Base-by-base conservation (phyloP, 768 basidiomycete genomes). In the Zangia roseola region DNA sequence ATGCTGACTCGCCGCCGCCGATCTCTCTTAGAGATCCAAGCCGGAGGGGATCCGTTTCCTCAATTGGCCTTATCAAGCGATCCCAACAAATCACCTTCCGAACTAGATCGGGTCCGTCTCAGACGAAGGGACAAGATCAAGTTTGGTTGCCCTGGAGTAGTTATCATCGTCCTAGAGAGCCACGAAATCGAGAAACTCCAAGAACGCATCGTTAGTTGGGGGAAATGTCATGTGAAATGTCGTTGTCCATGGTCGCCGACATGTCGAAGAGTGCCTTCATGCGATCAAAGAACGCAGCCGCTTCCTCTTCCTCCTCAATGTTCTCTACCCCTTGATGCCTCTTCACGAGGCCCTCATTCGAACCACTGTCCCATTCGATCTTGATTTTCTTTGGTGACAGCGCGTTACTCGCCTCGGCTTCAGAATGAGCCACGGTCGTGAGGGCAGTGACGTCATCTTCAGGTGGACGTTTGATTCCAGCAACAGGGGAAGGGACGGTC, bases 31-130 rank as follows among this genome's bases (percentile, higher is more conserved):
- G 82, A 44, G 77, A 65, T 39, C 81, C 80, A 31, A 86, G 67
- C 42, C 82, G 75, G 49, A 86, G 70, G 24, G 74, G 70, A 58
- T 87, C 80, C n/a, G 47, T 17, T 19, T 84, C 81, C 47, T 85
- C 83, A 31, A 67, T 70, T 81, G 31, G 65, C 68, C 57, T 81
- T 81, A 45, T 74, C 75, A 37, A 71, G 72, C 45, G 75, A 61
- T 37, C 74, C 76, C 45, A 70, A 62, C 21, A 69, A 65, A 49
- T 84, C 84, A 25, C 77, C 71, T 57, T 86, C 87, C 8, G 84
- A 79, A 30, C 77, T 80, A 13, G 87, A 89, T 89, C 10, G 80
- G 83, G 55, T 88, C 86, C 17, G 87, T 80, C 49, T 88, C 87
- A n/a, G n/a, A n/a, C n/a, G n/a, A n/a, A 17, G 86, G 74, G 14